phyloP scores from a whole-genome alignment of 1,139 yeast species.

The Hansenula lynferdii region DNA sequence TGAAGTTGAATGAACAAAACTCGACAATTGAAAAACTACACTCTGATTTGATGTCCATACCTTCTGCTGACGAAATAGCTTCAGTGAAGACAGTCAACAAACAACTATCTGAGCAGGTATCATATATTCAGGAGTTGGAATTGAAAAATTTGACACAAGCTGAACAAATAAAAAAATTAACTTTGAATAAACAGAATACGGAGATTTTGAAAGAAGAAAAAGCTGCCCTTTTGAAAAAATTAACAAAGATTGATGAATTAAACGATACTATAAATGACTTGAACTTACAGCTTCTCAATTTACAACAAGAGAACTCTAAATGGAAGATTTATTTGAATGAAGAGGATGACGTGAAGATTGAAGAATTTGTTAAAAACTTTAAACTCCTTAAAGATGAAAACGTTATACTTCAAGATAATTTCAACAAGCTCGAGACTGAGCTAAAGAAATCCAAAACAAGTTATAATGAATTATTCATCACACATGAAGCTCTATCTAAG shows the following conservation, averaged over 20 bases:
- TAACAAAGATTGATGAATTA: slow-evolving; percentile 37
- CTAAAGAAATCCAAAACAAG: slow-evolving; percentile 23
- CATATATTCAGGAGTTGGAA: slow-evolving; percentile 53
- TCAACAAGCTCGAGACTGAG: slow-evolving; percentile 26
- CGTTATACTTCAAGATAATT: slow-evolving; percentile 35
- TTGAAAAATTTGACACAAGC: slow-evolving; percentile 43
- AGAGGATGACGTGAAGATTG: slow-evolving; percentile 27
- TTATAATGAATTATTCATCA: slow-evolving; percentile 31
- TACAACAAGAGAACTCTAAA: slow-evolving; percentile 31
- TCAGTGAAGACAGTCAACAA: slow-evolving; percentile 38
- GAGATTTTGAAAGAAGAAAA: slow-evolving; percentile 52
- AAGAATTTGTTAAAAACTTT: slow-evolving; percentile 30
- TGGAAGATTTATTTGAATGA: slow-evolving; percentile 24
- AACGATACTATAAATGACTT: slow-evolving; percentile 45
- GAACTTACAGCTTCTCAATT: slow-evolving; percentile 47
- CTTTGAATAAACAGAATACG: slow-evolving; percentile 38
- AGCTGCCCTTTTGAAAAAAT: slow-evolving; percentile 34
- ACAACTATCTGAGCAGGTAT: slow-evolving; percentile 53
- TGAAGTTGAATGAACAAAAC: slow-evolving; percentile 22
- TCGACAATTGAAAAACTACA: slow-evolving; percentile 29
- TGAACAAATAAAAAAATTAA: slow-evolving; percentile 37
- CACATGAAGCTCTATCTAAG: slow-evolving; percentile 30
- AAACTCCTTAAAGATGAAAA: slow-evolving; percentile 34
- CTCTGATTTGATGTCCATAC: slow-evolving; percentile 23
- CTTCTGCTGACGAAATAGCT: slow-evolving; percentile 9